Base-by-base conservation (phyloP, 129 eudicot genomes). In the Tagetes patula region DNA sequence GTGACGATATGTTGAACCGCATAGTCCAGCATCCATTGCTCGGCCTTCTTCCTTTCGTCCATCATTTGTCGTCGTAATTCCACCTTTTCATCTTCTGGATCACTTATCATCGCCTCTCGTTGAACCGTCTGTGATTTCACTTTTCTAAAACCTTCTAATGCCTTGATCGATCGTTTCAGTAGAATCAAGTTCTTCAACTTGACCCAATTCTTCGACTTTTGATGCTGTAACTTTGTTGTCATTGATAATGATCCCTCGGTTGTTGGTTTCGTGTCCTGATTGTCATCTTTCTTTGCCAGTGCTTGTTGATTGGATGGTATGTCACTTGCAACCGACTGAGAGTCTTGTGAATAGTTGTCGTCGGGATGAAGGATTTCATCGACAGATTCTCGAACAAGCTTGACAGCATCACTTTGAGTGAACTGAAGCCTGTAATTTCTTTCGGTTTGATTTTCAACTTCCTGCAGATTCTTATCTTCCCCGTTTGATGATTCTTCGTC, bases 21-120 rank as follows among this genome's bases (percentile, higher is more conserved):
- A 70, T 90, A 86, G 70, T 95, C 99, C 30, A 95, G 85, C 97
- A 90, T 95, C 97, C 99, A 91, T 41, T 90, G 88, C 78, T 95
- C 97, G 1, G 97, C 96, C 62, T 88, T 90, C 77, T 84, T 85
- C 76, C 80, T 81, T 75, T 89, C 98, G 14, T 88, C 90, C 81
- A 75, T 79, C 91, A 85, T 83, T 79, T 86, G 88, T 6, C 74
- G 72, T 85, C 84, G 87, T 58, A 89, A 82, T 34, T 85, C 85
- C 7, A 86, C 76, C 53, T 76, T 32, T 74, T 82, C 96, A 11
- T 60, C 79, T 72, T 85, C 86, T 6, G 36, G 73, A 14, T 75
- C 84, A 43, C 73, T 20, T 14, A 33, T 48, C 76, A 46, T 38
- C 27, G 78, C 71, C 8, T 71, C 52, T 27, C 30, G 47, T 34